These are phyloP conservation scores for Aspergillus tamarii DNA, from an alignment of 2,329 filamentous ascomycete species.

Conservation along the genomic window DNA sequence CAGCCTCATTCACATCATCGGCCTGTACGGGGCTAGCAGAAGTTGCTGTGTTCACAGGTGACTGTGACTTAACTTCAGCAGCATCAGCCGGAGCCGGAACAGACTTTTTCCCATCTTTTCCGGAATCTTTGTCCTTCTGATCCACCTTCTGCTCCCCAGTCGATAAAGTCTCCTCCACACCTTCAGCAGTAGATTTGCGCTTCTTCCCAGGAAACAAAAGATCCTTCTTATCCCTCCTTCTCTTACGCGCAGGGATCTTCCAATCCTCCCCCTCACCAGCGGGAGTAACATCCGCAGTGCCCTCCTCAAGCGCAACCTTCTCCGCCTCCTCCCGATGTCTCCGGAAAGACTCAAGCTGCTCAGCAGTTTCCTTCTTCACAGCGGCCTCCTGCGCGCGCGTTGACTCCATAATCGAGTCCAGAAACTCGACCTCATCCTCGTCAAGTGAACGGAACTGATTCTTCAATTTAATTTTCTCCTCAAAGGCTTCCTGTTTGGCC, in stretches of 20 bases:
- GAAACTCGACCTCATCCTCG: conserved; percentile 56
- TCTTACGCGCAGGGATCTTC: conserved; percentile 54
- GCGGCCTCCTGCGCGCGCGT: conserved; percentile 60
- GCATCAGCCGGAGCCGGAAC: background rate
- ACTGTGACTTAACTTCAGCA: background rate
- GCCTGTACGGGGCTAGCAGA: background rate
- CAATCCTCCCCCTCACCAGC: conserved; percentile 50
- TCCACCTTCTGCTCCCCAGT: conserved; percentile 14
- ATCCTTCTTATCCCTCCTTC: conserved; percentile 54
- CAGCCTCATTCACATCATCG: background rate
- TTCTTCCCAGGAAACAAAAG: conserved; percentile 45
- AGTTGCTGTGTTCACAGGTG: background rate
- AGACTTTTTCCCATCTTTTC: conserved; percentile 2
- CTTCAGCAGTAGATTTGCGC: conserved; percentile 42
- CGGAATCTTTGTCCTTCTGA: conserved; percentile 7
- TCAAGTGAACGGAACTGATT: conserved; percentile 57
- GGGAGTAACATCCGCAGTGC: conserved; percentile 34
- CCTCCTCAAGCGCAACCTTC: conserved; percentile 48
- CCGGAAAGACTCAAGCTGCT: conserved; percentile 62
- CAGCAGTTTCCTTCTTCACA: conserved; percentile 60
- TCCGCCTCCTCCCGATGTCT: conserved; percentile 63
- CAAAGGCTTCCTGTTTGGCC: conserved; percentile 57
- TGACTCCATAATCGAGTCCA: conserved; percentile 60
- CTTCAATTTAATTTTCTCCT: conserved; percentile 53
- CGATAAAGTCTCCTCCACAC: conserved; percentile 11